phyloP scores from a whole-genome alignment of 352 stramenopile species.

The Pythium inflatum region DNA sequence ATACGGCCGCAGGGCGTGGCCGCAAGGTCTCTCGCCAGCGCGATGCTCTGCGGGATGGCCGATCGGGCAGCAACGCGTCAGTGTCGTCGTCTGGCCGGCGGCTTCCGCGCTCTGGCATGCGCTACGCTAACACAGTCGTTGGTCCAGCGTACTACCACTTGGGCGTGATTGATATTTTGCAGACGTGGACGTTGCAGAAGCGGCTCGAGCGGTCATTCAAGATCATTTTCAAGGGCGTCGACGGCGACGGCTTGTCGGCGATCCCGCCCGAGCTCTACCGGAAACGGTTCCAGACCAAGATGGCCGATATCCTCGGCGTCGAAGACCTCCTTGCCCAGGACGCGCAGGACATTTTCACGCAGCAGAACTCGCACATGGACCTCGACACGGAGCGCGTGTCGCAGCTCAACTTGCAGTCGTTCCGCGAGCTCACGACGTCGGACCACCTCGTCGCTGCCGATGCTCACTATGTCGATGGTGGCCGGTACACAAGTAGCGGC shows the following conservation, averaged over 20 bases:
- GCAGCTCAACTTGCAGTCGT: constrained; percentile 63
- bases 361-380: constrained; percentile 91
- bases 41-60: constrained; percentile 43
- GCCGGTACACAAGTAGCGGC: constrained; percentile 32
- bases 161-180: constrained; percentile 91
- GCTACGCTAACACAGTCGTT: constrained; percentile 84
- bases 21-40: constrained; percentile 70
- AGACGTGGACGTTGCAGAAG: constrained; percentile 90
- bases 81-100: constrained; percentile 66
- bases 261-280: constrained; percentile 86
- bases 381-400: constrained; percentile 69
- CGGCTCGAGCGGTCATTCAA: constrained; percentile 89
- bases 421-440: constrained; percentile 66
- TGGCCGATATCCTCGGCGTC: constrained; percentile 85
- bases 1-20: constrained; percentile 9
- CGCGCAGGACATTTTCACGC: constrained; percentile 59
- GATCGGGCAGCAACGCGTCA: constrained; percentile 67
- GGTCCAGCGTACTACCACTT: constrained; percentile 90
- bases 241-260: constrained; percentile 81
- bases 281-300: constrained; percentile 85
- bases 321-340: constrained; percentile 66
- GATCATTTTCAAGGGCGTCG: constrained; percentile 81
- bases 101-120: constrained; percentile 80
- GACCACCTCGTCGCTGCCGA: constrained; percentile 71
- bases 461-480: constrained; percentile 65